A percentile compares a stretch with the other conserved stretches of the same genome.
Evolutionary conservation across 73 alveolate genomes (phyloP).

Genomic region (Paramecium primaurelia): DNA sequence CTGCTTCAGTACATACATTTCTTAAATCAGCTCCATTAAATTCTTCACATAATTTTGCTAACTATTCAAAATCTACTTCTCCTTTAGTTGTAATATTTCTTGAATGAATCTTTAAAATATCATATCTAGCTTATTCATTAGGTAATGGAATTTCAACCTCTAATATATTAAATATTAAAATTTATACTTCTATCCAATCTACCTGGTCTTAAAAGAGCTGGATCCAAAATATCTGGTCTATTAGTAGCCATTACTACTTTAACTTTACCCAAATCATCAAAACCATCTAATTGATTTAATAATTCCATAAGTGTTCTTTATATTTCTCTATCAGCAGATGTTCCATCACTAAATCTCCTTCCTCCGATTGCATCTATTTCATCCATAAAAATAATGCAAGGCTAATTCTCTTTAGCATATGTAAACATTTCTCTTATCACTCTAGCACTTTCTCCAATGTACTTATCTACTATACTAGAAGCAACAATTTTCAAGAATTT

Average conservation of each 20-base stretch:
- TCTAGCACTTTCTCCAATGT: conserved; percentile 99
- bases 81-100: conserved; percentile 98
- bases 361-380: conserved; percentile 99
- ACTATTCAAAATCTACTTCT: conserved; percentile 91
- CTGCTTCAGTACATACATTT: conserved; percentile 98
- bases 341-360: conserved; percentile 92
- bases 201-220: conserved; percentile 99
- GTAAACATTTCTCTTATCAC: conserved; percentile 99
- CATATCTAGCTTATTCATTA: conserved; percentile 92
- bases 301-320: conserved; percentile 98
- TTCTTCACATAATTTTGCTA: conserved; percentile 91
- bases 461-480: conserved; percentile 97
- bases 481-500: conserved; percentile 97
- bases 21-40: conserved; percentile 99
- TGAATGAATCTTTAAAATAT: conserved; percentile 96
- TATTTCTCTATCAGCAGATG: conserved; percentile 99
- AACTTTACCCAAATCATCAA: conserved; percentile 98
- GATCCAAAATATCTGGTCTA: conserved; percentile 99
- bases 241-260: conserved; percentile 99
- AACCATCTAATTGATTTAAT: conserved; percentile 98
- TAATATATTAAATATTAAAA: background rate
- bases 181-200: conserved; percentile 92
- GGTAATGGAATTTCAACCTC: conserved; percentile 98
- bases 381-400: conserved; percentile 96
- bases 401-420: conserved; percentile 98